Base-by-base conservation (phyloP, 2,329 filamentous ascomycete genomes). In the Trichoderma citrinoviride region DNA sequence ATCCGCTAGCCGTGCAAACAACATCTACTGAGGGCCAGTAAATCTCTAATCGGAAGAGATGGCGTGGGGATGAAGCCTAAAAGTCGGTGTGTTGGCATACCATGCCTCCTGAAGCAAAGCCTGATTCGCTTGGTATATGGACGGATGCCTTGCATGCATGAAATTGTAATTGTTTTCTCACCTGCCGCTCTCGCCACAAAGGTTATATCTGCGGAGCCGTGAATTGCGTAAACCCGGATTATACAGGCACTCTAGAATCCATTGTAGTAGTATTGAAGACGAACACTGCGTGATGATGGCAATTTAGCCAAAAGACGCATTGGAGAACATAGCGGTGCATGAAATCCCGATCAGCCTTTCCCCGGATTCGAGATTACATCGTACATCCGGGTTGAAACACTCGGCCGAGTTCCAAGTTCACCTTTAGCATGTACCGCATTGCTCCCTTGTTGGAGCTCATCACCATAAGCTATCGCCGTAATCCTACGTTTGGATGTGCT, bases 21-120 rank as follows among this genome's bases (percentile, higher is more conserved):
- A 25, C 52, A 41, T 40, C 5, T 55, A 41, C 7, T 14, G 41
- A 4, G 5, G 19, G 33, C 14, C n/a, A n/a, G 5, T 12, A 5
- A 55, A n/a, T n/a, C n/a, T 55, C 33, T 33, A 55, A 55, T 55
- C 17, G 52, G 33, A 41, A 15, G 25, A 33, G 8, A 41, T 21
- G 23, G 23, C 19, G n/a, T 40, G 6, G 40, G 19, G 33, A 19
- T n/a, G n/a, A n/a, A n/a, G 33, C 19, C n/a, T 54, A 54, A 54
- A 54, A 54, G 52, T 54, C 52, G 33, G 52, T 55, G 52, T 41
- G 33, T 41, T 37, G 33, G 52, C 56, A 49, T 61, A 21, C 46
- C 37, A 17, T 17, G 33, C 21, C 23, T 7, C 40, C 4, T 7
- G 25, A 55, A 61, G 56, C 46, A 40, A 43, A 61, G 41, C 56